These are phyloP conservation scores for Gossypium lobatum DNA, from an alignment of 441 rosid genomes.

Conservation along the genomic window DNA sequence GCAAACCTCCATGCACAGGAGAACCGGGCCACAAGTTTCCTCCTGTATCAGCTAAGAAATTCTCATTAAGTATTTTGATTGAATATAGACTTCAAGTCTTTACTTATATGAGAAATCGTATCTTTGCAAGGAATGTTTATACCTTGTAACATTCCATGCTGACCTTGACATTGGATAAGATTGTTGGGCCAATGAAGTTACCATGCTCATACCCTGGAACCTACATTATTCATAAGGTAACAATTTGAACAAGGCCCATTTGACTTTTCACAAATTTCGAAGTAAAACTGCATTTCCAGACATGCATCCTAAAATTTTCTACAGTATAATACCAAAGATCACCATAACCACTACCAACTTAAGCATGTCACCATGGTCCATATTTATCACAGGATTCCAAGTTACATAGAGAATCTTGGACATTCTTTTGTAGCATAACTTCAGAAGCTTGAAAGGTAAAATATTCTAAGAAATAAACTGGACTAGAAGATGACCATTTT, in stretches of 20 bases:
- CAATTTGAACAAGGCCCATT: not conserved
- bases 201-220: conserved; percentile 42
- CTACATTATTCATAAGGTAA: conserved; percentile 15
- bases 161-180: conserved; percentile 31
- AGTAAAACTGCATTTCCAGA: not conserved
- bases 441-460: not conserved
- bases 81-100: not conserved
- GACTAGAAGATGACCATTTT: not conserved
- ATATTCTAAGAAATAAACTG: not conserved
- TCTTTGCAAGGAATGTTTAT: not conserved
- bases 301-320: not conserved
- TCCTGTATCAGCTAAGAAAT: conserved; percentile 28
- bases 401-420: not conserved
- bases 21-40: conserved; percentile 44
- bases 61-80: not conserved
- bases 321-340: not conserved
- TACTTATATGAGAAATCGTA: not conserved
- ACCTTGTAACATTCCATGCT: conserved; percentile 54
- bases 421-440: conserved; percentile 4
- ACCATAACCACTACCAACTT: not conserved
- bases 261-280: not conserved
- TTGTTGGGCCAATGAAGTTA: conserved; percentile 45
- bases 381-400: not conserved
- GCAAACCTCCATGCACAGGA: conserved; percentile 41
- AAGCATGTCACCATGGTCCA: not conserved